Base-by-base conservation (phyloP, 1,284 basidiomycete species). In the Takashimella koratensis region DNA sequence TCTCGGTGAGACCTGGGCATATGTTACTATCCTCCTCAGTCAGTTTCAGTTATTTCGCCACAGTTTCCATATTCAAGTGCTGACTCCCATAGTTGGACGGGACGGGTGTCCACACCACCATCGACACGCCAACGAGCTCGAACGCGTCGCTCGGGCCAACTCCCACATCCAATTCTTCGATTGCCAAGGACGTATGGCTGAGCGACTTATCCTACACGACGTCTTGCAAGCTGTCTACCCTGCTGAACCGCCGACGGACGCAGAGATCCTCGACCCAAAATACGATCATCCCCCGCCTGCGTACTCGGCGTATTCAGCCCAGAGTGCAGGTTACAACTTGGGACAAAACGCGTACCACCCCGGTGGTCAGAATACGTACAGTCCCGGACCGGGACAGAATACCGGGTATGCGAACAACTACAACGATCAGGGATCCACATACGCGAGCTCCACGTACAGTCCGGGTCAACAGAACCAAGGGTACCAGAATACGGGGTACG, bases 41-140 rank as follows among this genome's bases (percentile, higher is more conserved):
- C n/a, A 16, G 40, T 42, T 16, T 5, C 40, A 5, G 21, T 20
- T 20, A 16, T n/a, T n/a, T n/a, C n/a, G n/a, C n/a, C n/a, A n/a
- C n/a, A n/a, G n/a, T n/a, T n/a, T n/a, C n/a, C n/a, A n/a, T n/a
- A n/a, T n/a, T n/a, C n/a, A n/a, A n/a, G n/a, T n/a, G n/a, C n/a
- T n/a, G n/a, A n/a, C 23, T 36, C 16, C 23, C 43, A 22, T 22
- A 45, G 43, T 52, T 22, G 51, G 51, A 6, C 23, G 45, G 13
- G 51, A 46, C 36, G 51, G 44, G 4, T 52, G 51, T 27, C 45
- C 44, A 5, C 25, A 52, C 23, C 51, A 52, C 45, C 44, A 52
- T 26, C 43, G 43, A 6, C 51, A 52, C 20, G 51, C 51, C 21
- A 52, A 52, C 44, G 51, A 52, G 45, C 40, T 52, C 3, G 26